These are phyloP conservation scores for Acacia confusa DNA, from an alignment of 306 rosid genomes.

Conservation along the genomic window DNA sequence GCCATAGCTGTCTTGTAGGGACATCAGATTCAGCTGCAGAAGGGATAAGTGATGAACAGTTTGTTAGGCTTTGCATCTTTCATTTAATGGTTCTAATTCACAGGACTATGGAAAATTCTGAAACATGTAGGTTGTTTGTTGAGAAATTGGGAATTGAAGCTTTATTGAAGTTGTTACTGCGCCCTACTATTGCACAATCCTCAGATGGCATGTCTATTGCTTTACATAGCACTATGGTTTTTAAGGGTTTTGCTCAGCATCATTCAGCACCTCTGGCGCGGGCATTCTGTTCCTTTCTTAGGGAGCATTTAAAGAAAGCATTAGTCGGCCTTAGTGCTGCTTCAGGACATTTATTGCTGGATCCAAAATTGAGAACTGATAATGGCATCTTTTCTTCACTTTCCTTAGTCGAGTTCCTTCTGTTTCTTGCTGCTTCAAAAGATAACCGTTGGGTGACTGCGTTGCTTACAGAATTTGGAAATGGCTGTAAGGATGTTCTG, in stretches of 20 bases:
- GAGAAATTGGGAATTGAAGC: conserved; percentile 92
- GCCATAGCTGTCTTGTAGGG: conserved; percentile 49
- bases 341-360: conserved; percentile 68
- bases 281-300: conserved; percentile 84
- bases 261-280: conserved; percentile 84
- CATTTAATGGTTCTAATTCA: conserved; percentile 95
- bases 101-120: conserved; percentile 93
- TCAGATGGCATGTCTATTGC: conserved; percentile 97
- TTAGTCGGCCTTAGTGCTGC: conserved; percentile 58
- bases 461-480: conserved; percentile 85
- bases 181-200: conserved; percentile 80
- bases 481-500: conserved; percentile 81
- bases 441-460: conserved; percentile 95
- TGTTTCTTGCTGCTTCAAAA: conserved; percentile 94
- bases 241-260: conserved; percentile 92
- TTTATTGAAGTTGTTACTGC: conserved; percentile 74
- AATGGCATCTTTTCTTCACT: conserved; percentile 66
- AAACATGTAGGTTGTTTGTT: conserved; percentile 93
- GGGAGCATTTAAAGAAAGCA: conserved; percentile 77
- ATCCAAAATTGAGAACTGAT: conserved; percentile 70
- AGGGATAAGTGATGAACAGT: conserved; percentile 69
- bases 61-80: conserved; percentile 72
- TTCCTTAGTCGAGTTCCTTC: conserved; percentile 84
- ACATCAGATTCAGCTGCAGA: conserved; percentile 59
- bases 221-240: conserved; percentile 95